phyloP scores from a whole-genome alignment of 192 early-diverging fungal genomes.

The Coemansia sp. region DNA sequence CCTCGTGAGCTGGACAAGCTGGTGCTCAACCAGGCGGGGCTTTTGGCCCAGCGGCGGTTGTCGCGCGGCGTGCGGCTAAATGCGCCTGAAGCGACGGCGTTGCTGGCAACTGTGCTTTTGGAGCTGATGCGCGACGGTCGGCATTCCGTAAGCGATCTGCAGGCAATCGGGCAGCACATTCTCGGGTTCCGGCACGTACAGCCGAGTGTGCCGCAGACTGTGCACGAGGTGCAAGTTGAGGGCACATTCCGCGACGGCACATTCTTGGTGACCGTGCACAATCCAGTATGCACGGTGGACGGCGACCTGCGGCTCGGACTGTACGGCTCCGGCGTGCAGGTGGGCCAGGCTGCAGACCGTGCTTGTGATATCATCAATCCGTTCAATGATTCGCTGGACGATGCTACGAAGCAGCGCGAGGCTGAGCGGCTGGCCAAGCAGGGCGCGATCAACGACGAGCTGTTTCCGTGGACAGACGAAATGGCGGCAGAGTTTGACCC shows the following conservation, averaged over 20 bases:
- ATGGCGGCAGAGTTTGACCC: constrained; percentile 32
- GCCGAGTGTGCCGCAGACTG: constrained; percentile 61
- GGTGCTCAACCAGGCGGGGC: constrained; percentile 81
- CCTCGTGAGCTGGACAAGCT: constrained; percentile 95
- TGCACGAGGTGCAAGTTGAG: constrained; percentile 86
- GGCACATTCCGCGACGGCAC: constrained; percentile 93
- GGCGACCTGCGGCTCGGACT: constrained; percentile 82
- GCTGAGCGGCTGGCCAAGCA: constrained; percentile 1
- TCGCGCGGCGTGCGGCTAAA: constrained; percentile 88
- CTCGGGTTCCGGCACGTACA: constrained; percentile 85
- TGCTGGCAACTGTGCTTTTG: constrained; percentile 83
- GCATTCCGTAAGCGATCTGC: constrained; percentile 82
- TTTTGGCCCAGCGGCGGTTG: constrained; percentile 84
- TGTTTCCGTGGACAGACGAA: constrained; percentile 51
- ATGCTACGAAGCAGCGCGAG: constrained; percentile 5
- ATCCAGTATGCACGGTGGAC: constrained; percentile 80
- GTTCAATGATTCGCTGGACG: constrained; percentile 8
- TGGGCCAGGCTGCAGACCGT: constrained; percentile 56
- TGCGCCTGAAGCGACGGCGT: constrained; percentile 77
- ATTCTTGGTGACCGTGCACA: constrained; percentile 90
- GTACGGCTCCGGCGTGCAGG: constrained; percentile 80
- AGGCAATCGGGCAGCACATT: constrained; percentile 81
- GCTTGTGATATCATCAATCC: constrained; percentile 13
- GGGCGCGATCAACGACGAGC: constrained; percentile 31
- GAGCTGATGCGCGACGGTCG: constrained; percentile 89